Evolutionary conservation across 2,329 filamentous ascomycete genomes (phyloP).

Genomic region (Mycosphaerella arachidis): DNA sequence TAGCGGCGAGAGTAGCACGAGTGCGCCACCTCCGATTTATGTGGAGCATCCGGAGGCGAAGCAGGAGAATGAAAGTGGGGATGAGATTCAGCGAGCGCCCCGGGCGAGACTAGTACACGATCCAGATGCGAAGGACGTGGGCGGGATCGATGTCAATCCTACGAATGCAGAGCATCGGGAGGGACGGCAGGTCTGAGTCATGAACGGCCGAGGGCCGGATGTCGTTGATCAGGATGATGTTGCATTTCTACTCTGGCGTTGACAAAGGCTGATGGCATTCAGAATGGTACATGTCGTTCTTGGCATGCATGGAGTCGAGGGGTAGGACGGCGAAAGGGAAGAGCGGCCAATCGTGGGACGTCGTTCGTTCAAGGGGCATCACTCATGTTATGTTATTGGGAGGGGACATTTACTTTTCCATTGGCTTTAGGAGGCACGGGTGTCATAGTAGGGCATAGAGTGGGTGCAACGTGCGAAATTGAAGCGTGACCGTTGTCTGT

Average conservation of each 20-base stretch:
- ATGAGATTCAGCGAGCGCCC: conserved; percentile 22
- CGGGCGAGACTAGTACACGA: conserved; percentile 5
- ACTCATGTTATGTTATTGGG: too few relatives aligned
- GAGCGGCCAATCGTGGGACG: too few relatives aligned
- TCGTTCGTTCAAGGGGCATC: too few relatives aligned
- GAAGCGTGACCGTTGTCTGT: too few relatives aligned
- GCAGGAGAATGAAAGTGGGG: conserved; percentile 2
- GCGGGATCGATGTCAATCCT: conserved; percentile 16
- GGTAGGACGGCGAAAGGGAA: too few relatives aligned
- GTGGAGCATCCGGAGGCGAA: conserved; percentile 15
- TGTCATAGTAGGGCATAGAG: too few relatives aligned
- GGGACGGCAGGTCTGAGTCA: background rate
- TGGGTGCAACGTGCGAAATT: too few relatives aligned
- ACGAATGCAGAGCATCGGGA: conserved; percentile 5
- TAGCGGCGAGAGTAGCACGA: conserved; percentile 26
- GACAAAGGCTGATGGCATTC: background rate
- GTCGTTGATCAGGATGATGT: background rate
- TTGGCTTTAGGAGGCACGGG: too few relatives aligned
- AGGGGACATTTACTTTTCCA: too few relatives aligned
- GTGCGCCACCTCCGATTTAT: conserved; percentile 24
- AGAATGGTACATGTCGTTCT: background rate
- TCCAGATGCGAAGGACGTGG: conserved; percentile 22
- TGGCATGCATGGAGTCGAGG: too few relatives aligned
- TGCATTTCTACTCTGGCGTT: background rate
- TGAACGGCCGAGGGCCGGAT: background rate